phyloP scores from a whole-genome alignment of 2,329 filamentous ascomycete genomes.

The Whalleya microplaca region DNA sequence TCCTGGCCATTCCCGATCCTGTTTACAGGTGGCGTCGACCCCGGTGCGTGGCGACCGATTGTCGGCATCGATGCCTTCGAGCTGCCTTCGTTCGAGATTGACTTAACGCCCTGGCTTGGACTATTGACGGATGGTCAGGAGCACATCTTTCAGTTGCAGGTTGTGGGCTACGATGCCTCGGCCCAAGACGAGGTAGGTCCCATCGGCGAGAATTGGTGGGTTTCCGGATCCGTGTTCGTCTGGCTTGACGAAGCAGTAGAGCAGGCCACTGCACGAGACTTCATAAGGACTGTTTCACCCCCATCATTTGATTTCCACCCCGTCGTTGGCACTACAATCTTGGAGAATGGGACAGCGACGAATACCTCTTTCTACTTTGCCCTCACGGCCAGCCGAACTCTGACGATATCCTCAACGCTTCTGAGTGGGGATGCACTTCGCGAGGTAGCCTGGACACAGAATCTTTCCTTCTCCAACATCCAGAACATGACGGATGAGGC shows the following conservation, averaged over 20 bases:
- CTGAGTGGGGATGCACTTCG: slow-evolving; percentile 20
- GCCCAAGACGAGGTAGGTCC: slow-evolving; percentile 42
- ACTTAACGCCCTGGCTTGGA: slow-evolving; percentile 68
- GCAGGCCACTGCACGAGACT: slow-evolving; percentile 24
- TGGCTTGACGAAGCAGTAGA: slow-evolving; percentile 55
- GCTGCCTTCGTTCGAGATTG: slow-evolving; percentile 64
- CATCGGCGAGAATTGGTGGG: slow-evolving; percentile 65
- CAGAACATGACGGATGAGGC: too few species aligned
- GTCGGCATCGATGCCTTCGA: slow-evolving; percentile 70
- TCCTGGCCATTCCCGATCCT: slow-evolving; percentile 72
- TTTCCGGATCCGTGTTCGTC: slow-evolving; percentile 68
- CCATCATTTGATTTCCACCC: slow-evolving; percentile 33
- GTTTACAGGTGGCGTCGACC: slow-evolving; percentile 70
- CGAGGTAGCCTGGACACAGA: slow-evolving; percentile 30
- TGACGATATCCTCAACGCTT: slow-evolving; percentile 35
- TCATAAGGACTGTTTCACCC: slow-evolving; percentile 21
- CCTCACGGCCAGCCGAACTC: slow-evolving; percentile 30
- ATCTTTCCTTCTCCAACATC: too few species aligned
- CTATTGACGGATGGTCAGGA: slow-evolving; percentile 57
- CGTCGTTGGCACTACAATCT: slow-evolving; percentile 23
- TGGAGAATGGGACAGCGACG: slow-evolving; percentile 26
- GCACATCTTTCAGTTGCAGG: slow-evolving; percentile 43
- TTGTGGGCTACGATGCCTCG: slow-evolving; percentile 46
- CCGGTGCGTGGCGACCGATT: slow-evolving; percentile 70
- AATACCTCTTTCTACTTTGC: slow-evolving; percentile 37